Percentiles rank a stretch among this genome's conserved stretches.
phyloP scores from a whole-genome alignment of 2,329 filamentous ascomycete genomes.

The Ophiosphaerella herpotricha region DNA sequence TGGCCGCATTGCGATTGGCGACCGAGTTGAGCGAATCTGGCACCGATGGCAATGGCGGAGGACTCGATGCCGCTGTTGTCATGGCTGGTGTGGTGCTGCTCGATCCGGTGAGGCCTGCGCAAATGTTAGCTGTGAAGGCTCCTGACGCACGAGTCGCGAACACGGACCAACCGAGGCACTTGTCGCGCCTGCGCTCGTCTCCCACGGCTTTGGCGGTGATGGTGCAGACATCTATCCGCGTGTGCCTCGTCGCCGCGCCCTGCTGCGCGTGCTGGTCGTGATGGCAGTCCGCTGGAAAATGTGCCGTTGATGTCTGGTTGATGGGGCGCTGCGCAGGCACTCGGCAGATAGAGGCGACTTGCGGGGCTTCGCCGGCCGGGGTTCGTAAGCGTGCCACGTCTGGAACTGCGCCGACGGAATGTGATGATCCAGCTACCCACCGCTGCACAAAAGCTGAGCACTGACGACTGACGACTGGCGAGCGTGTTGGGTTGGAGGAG shows the following conservation, averaged over 20 bases:
- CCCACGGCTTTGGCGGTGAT: constrained; percentile 98
- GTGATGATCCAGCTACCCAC: neutral
- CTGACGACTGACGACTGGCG: too few species aligned
- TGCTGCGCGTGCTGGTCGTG: constrained; percentile 16
- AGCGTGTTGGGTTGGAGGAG: too few species aligned
- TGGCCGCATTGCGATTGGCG: constrained; percentile 85
- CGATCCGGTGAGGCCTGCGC: constrained; percentile 40
- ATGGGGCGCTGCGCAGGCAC: constrained; percentile 8
- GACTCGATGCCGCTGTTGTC: constrained; percentile 45
- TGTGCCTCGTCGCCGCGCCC: constrained; percentile 30
- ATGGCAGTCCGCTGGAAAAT: constrained; percentile 6
- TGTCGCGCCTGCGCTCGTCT: constrained; percentile 69
- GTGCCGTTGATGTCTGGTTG: constrained; percentile 6
- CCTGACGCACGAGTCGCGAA: constrained; percentile 14
- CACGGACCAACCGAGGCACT: constrained; percentile 47
- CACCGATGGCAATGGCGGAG: constrained; percentile 77
- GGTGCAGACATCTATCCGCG: constrained; percentile 58
- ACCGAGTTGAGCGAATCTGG: constrained; percentile 77
- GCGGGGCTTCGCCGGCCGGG: constrained; percentile 25
- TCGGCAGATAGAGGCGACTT: constrained; percentile 21
- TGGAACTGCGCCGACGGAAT: constrained; percentile 18
- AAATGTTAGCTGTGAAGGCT: constrained; percentile 27
- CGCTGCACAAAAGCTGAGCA: too few species aligned
- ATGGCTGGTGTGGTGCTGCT: constrained; percentile 50
- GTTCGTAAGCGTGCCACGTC: constrained; percentile 8